These are phyloP conservation scores for Petunia secreta DNA, from an alignment of 257 asterid species.

Conservation along the genomic window DNA sequence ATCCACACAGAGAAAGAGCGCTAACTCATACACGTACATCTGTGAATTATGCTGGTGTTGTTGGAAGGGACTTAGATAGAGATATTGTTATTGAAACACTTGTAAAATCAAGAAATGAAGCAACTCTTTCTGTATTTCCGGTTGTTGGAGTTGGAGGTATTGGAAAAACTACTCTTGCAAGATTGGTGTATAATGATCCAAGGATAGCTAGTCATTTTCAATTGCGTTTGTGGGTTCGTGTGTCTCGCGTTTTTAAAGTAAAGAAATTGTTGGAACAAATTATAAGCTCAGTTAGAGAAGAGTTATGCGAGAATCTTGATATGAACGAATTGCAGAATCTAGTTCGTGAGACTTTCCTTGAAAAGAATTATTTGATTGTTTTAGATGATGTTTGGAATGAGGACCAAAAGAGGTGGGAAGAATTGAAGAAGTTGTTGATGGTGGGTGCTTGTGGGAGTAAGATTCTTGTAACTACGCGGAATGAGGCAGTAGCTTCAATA, in stretches of 20 bases:
- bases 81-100: constrained; percentile 26
- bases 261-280: constrained; percentile 31
- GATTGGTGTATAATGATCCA: constrained; percentile 36
- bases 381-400: constrained; percentile 48
- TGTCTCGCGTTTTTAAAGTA: constrained; percentile 33
- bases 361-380: constrained; percentile 31
- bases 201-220: constrained; percentile 32
- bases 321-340: constrained; percentile 31
- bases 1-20: not conserved
- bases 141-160: constrained; percentile 44
- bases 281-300: constrained; percentile 22
- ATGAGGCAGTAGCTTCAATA: constrained; percentile 27
- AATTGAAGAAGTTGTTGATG: constrained; percentile 29
- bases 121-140: constrained; percentile 33
- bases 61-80: constrained; percentile 33
- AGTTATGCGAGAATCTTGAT: constrained; percentile 11
- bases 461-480: constrained; percentile 33
- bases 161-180: constrained; percentile 43
- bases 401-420: constrained; percentile 31
- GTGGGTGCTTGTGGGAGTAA: constrained; percentile 32
- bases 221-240: constrained; percentile 34
- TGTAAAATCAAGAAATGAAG: constrained; percentile 1
- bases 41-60: constrained; percentile 20
- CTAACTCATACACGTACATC: constrained; percentile 18
- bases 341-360: constrained; percentile 33